Evolutionary conservation across 148 eudicot genomes (phyloP), one percentile per base, ranked within the genome.

Genomic region (Cornus suecica): DNA sequence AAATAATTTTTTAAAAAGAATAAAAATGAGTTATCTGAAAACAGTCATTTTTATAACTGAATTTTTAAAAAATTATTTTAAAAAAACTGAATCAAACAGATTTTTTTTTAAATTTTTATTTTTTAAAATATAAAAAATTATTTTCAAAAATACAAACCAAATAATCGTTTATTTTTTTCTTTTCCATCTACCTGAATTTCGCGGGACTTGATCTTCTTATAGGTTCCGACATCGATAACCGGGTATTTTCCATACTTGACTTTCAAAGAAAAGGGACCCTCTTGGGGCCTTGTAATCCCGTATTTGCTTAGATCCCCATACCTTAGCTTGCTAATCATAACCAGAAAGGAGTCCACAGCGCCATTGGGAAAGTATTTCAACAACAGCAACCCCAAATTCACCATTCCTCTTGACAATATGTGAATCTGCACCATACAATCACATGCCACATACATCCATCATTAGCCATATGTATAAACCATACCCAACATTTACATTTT

Each of bases 171-270:
- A n/a, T n/a, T n/a, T n/a, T n/a, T n/a, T n/a, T n/a, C n/a, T n/a
- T n/a, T n/a, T 10, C 15, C 3, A 10, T 8, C 0, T 78, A 93
- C 98, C 92, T 94, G 89, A 73, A 94, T 86, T 26, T 87, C 79
- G 0, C 88, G 83, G 0, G 90, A 82, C 79, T 84, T 86, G 34
- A 94, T 94, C 69, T 89, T 90, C 0, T 68, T 18, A 8, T 34
- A 28, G 30, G 95, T 82, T 10, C 98, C 98, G 20, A 88, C 84
- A 52, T 94, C 95, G 20, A 94, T 60, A 28, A 92, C 52, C 0
- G 98, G 95, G 79, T 89, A 94, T 66, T 89, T 94, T 5, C 97
- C 94, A 45, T 77, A 83, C 76, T 88, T 87, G 0, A 76, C 76
- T 77, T 90, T 92, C 75, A 84, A 16, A 11, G 73, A 8, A 48